phyloP scores from a whole-genome alignment of 495 filamentous ascomycete species.

The Gamarada debralockiae region DNA sequence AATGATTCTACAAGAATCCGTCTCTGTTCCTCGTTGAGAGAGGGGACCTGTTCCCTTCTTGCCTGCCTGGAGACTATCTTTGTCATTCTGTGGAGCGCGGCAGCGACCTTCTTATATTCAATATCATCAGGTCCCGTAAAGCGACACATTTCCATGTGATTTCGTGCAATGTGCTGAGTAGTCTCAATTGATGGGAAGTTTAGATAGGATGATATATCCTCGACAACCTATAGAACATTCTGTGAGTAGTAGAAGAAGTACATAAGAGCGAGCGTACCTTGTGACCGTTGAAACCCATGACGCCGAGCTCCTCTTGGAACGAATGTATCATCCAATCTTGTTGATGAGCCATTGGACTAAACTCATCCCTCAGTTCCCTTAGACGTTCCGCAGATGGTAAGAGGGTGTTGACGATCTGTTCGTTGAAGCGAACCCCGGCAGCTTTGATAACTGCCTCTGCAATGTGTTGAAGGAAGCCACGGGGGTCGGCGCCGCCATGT shows the following conservation, averaged over 20 bases:
- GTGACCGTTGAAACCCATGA: constrained; percentile 5
- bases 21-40: constrained; percentile 11
- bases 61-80: neutral
- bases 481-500: constrained; percentile 30
- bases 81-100: constrained; percentile 1
- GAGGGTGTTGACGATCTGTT: constrained; percentile 20
- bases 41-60: neutral
- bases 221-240: constrained; percentile 15
- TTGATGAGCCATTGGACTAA: constrained; percentile 20
- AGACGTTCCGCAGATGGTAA: constrained; percentile 22
- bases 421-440: constrained; percentile 14
- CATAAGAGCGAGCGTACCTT: constrained; percentile 4
- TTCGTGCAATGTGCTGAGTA: constrained; percentile 7
- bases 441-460: constrained; percentile 14
- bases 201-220: constrained; percentile 20
- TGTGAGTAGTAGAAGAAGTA: neutral
- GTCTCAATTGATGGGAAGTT: constrained; percentile 10
- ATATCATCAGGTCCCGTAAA: constrained; percentile 2
- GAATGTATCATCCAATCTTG: constrained; percentile 22
- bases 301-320: constrained; percentile 21
- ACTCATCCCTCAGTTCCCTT: constrained; percentile 21
- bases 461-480: constrained; percentile 13
- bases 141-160: constrained; percentile 15
- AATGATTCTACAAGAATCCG: constrained; percentile 27
- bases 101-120: constrained; percentile 7